Percentiles rank a stretch among this genome's conserved stretches.
Conservation (phyloP, 2,329 filamentous ascomycete genomes). For the Biscogniauxia mediterranea region DNA sequence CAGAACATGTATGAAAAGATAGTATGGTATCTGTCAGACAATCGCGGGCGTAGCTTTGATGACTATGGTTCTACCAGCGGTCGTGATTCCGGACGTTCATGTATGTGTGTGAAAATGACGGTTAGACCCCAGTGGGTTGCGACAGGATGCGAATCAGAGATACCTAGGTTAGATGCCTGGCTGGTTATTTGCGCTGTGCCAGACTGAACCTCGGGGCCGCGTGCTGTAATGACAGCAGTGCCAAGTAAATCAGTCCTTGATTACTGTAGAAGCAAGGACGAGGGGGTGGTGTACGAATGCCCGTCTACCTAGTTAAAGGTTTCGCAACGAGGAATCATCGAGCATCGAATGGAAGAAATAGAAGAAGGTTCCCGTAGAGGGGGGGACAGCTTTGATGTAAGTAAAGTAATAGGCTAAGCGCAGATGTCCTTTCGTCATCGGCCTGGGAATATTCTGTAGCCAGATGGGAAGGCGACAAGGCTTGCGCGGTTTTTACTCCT, state of each 20-base stretch:
- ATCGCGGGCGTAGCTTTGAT: constrained; percentile 3
- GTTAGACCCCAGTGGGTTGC: constrained; percentile 18
- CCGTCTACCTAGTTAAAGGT: neutral
- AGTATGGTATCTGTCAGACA: constrained; percentile 4
- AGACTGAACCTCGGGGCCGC: neutral
- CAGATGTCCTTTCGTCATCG: neutral
- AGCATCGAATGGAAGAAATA: neutral
- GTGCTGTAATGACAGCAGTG: too few relatives aligned
- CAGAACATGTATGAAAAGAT: neutral
- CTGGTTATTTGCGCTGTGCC: neutral
- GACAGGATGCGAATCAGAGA: constrained; percentile 10
- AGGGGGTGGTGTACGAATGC: neutral
- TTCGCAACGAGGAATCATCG: neutral
- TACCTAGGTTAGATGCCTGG: neutral
- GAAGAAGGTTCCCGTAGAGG: neutral
- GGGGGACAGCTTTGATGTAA: neutral
- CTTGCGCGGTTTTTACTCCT: constrained; percentile 6
- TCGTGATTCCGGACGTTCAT: constrained; percentile 2
- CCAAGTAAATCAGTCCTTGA: neutral
- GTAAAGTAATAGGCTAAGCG: neutral
- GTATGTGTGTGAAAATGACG: constrained; percentile 9
- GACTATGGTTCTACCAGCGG: constrained; percentile 2
- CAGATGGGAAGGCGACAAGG: neutral
- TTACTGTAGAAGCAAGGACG: neutral
- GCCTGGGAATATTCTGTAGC: neutral